A percentile compares a stretch with the other conserved stretches of the same genome.
Evolutionary conservation across 1,284 basidiomycete species (phyloP).

Genomic region (Cutaneotrichosporon sp.): DNA sequence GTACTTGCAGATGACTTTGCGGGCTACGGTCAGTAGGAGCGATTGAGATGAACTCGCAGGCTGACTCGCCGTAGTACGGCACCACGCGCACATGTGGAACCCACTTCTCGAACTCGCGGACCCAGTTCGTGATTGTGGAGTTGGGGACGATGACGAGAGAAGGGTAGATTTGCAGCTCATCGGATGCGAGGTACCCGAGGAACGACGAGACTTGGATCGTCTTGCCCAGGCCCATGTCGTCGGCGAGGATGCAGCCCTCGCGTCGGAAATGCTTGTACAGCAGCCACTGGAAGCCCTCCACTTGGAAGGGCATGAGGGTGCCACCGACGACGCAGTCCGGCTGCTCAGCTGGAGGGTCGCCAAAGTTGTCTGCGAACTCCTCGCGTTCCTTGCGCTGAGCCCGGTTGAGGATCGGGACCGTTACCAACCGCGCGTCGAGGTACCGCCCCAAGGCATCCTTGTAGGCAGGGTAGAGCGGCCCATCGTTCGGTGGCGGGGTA

Average conservation of each 20-base stretch:
- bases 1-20: constrained; percentile 76
- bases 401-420: constrained; percentile 59
- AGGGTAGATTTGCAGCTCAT: constrained; percentile 64
- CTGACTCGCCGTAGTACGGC: constrained; percentile 60
- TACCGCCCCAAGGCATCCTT: constrained; percentile 66
- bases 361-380: constrained; percentile 27
- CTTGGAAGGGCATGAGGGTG: constrained; percentile 77
- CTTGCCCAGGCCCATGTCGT: constrained; percentile 88
- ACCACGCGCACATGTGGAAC: constrained; percentile 61
- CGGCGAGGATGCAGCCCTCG: constrained; percentile 90
- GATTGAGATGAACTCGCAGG: constrained; percentile 30
- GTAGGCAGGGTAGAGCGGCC: constrained; percentile 63
- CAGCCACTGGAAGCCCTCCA: constrained; percentile 92
- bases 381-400: constrained; percentile 45
- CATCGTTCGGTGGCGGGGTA: constrained; percentile 63
- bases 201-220: constrained; percentile 84
- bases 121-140: constrained; percentile 59
- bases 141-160: constrained; percentile 91
- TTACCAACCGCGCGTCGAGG: constrained; percentile 64
- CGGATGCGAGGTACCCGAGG: constrained; percentile 69
- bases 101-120: constrained; percentile 87
- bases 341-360: constrained; percentile 49
- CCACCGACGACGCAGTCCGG: constrained; percentile 56
- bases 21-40: constrained; percentile 57
- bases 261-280: constrained; percentile 83